These are phyloP conservation scores for Mortierella antarctica DNA, from an alignment of 192 early-diverging fungal species.

Conservation along the genomic window DNA sequence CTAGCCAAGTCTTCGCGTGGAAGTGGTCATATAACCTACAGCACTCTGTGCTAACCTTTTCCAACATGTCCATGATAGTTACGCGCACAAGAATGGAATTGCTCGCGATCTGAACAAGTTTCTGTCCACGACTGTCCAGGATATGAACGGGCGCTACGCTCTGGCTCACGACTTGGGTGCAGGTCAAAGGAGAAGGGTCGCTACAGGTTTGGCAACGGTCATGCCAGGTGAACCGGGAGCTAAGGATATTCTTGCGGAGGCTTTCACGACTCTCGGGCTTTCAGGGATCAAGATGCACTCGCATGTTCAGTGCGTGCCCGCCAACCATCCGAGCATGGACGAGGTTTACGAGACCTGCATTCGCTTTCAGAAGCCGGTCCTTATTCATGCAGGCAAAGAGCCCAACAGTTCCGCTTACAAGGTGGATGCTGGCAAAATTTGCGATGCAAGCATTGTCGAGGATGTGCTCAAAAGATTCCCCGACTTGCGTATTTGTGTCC, in stretches of 20 bases:
- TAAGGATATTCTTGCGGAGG: conserved; percentile 43
- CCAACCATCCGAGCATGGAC: conserved; percentile 54
- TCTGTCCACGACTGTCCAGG: conserved; percentile 31
- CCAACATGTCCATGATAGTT: conserved; percentile 6
- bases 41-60: no score
- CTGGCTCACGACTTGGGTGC: neutral
- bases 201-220: conserved; percentile 53
- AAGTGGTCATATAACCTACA: neutral
- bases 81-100: conserved; percentile 59
- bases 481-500: conserved; percentile 39
- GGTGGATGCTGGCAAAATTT: conserved; percentile 52
- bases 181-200: conserved; percentile 20
- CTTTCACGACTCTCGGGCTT: conserved; percentile 34
- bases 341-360: conserved; percentile 49
- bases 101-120: conserved; percentile 53
- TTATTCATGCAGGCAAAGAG: conserved; percentile 52
- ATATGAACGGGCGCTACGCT: conserved; percentile 47
- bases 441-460: conserved; percentile 43
- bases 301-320: conserved; percentile 50
- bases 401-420: conserved; percentile 52
- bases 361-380: conserved; percentile 33
- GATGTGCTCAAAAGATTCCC: conserved; percentile 50
- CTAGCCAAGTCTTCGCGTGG: neutral
- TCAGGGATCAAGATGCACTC: conserved; percentile 57
- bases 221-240: conserved; percentile 54